Evolutionary conservation across 148 eudicot species (phyloP), one percentile per base, ranked within the genome.

Genomic region (Oxyria digyna): DNA sequence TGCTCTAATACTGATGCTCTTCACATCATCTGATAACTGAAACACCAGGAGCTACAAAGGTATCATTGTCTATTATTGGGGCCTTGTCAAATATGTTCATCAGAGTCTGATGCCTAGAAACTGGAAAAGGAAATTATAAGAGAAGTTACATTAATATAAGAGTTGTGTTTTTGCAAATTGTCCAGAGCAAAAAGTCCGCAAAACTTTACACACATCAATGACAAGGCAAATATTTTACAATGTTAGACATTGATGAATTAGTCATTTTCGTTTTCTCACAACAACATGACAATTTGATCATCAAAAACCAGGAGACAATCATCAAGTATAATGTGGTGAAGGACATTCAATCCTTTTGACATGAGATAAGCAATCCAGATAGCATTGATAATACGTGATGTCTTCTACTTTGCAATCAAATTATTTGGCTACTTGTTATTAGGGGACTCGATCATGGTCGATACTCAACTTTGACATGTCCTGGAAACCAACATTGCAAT

Each of bases 381-480:
- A 67, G 85, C 96, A 21, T 80, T 93, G 1, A n/a, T 82, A 7
- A 69, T 87, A 13, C 87, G 96, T 32, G 90, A 90, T 11, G 68
- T 71, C 69, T 86, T 93, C 66, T 93, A 89, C 76, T 86, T 93
- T 71, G 87, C 86, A 24, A 91, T 93, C 43, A 96, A 96, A n/a
- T 87, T 93, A 80, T 85, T 83, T 13, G 98, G 98, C 1, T 93
- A 93, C 73, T 78, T 89, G 4, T 72, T 93, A 11, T 93, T n/a
- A 38, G 96, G 98, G 71, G 98, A 93, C 65, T 78, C 96, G 23
- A 93, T 89, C 67, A 87, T 87, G 77, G 78, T 88, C 0, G 98
- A 93, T 93, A n/a, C 90, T 93, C 64, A 93, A 93, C 82, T 93
- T 93, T 24, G 96, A 89, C 69, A 76, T n/a, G n/a, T n/a, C n/a